Conservation (phyloP, 2,329 filamentous ascomycete genomes). For the Apiospora aurea region DNA sequence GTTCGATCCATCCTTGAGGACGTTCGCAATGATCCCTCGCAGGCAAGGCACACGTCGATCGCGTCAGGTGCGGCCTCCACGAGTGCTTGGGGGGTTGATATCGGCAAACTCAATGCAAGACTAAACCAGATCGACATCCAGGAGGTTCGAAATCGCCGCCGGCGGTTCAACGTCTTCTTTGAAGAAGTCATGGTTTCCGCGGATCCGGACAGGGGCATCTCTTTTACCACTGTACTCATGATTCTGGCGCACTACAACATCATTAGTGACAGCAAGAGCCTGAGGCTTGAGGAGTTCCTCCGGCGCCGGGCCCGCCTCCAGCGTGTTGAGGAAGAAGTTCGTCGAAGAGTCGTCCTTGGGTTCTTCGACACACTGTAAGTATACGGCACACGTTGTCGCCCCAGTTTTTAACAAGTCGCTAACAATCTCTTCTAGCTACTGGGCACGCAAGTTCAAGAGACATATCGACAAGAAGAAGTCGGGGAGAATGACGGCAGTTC, state of each 20-base stretch:
- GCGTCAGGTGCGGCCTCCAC: constrained; percentile 44
- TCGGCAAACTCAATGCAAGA: constrained; percentile 77
- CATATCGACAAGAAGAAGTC: constrained; percentile 75
- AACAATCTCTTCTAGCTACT: constrained; percentile 63
- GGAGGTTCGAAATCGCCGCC: constrained; percentile 76
- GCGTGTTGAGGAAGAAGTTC: constrained; percentile 92
- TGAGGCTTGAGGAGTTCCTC: constrained; percentile 93
- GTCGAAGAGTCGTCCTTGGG: constrained; percentile 85
- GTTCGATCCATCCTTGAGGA: constrained; percentile 88
- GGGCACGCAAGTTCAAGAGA: constrained; percentile 81
- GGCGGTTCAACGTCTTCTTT: constrained; percentile 91
- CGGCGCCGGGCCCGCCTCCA: constrained; percentile 89
- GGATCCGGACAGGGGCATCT: constrained; percentile 87
- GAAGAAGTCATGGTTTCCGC: constrained; percentile 95
- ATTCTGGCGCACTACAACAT: constrained; percentile 98
- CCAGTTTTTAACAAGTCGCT: constrained; percentile 28
- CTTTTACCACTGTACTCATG: constrained; percentile 92
- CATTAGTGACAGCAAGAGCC: constrained; percentile 95
- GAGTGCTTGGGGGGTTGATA: constrained; percentile 69
- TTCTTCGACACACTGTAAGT: constrained; percentile 91
- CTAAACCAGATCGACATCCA: constrained; percentile 76
- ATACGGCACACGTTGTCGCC: background rate
- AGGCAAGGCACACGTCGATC: constrained; percentile 62
- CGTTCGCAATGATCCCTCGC: constrained; percentile 66
- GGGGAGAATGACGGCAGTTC: constrained; percentile 78